Percentiles rank a stretch among this genome's conserved stretches.
These are phyloP conservation scores for Pseudotsuga menziesii DNA, from an alignment of 75 land plant genomes.

Conservation along the genomic window DNA sequence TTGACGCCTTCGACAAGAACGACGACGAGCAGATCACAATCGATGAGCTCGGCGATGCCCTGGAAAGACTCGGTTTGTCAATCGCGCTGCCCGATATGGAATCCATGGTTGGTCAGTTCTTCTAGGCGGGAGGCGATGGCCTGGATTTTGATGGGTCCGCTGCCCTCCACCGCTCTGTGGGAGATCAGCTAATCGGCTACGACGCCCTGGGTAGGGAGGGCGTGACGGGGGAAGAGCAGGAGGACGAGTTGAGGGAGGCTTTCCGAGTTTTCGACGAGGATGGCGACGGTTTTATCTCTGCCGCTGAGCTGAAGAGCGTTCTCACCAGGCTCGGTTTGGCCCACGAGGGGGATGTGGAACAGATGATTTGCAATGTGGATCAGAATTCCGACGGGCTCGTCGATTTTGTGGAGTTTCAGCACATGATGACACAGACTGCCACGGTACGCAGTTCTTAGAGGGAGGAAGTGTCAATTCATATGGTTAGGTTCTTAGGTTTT, in stretches of 20 bases:
- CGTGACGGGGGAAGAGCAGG: conserved; percentile 23
- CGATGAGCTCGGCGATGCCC: conserved; percentile 50
- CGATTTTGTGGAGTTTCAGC: conserved; percentile 47
- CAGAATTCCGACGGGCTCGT: conserved; percentile 50
- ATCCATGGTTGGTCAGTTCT: conserved; percentile 3
- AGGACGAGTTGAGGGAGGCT: conserved; percentile 55
- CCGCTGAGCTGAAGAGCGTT: conserved; percentile 35
- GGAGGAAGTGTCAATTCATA: no score
- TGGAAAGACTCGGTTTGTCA: conserved; percentile 50
- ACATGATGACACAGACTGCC: conserved; percentile 45
- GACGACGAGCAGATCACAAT: conserved; percentile 59
- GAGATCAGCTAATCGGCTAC: conserved; percentile 29
- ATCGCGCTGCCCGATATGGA: conserved; percentile 21
- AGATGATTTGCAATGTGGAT: conserved; percentile 61
- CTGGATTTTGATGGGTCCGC: conserved; percentile 58
- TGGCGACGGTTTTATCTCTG: conserved; percentile 67
- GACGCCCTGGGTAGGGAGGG: conserved; percentile 1
- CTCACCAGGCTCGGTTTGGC: conserved; percentile 38
- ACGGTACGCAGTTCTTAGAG: background rate
- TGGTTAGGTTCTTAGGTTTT: no score
- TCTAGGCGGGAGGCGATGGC: conserved; percentile 18
- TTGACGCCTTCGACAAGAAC: conserved; percentile 77
- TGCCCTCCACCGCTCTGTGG: conserved; percentile 34
- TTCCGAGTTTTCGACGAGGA: conserved; percentile 72
- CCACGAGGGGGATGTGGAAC: conserved; percentile 33